Evolutionary conservation across 108 stramenopile genomes (phyloP).

Genomic region (Skeletonema grethae): DNA sequence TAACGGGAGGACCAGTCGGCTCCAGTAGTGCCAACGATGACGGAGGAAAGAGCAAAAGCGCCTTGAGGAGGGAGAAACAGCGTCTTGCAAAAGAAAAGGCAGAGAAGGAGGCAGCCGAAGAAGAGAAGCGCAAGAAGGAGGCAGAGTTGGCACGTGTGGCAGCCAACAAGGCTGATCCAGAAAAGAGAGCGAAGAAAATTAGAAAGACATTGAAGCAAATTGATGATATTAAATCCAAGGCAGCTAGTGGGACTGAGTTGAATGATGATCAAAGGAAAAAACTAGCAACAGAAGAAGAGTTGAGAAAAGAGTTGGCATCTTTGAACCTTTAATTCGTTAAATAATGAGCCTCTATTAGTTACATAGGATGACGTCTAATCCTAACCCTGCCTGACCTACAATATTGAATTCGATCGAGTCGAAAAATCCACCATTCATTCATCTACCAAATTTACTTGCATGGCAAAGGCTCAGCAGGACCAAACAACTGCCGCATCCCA

Average conservation of each 20-base stretch:
- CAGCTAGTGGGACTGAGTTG: slow-evolving; percentile 47
- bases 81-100: slow-evolving; percentile 59
- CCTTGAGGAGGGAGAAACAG: slow-evolving; percentile 73
- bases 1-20: slow-evolving; percentile 51
- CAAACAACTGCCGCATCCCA: too few species aligned
- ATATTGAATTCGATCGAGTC: too few species aligned
- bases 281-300: slow-evolving; percentile 61
- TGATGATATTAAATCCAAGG: slow-evolving; percentile 81
- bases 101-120: slow-evolving; percentile 53
- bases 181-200: slow-evolving; percentile 77
- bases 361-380: too few species aligned
- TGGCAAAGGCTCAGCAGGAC: too few species aligned
- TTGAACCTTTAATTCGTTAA: slow-evolving; percentile 9
- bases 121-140: slow-evolving; percentile 36
- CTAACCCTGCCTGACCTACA: too few species aligned
- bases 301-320: slow-evolving; percentile 64
- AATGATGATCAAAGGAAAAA: slow-evolving; percentile 88
- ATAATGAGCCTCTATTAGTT: not conserved
- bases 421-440: too few species aligned
- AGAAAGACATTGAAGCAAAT: slow-evolving; percentile 86
- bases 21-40: slow-evolving; percentile 22
- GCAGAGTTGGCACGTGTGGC: slow-evolving; percentile 36
- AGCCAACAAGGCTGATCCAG: slow-evolving; percentile 63
- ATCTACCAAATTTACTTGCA: too few species aligned
- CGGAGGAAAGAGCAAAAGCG: slow-evolving; percentile 74